Evolutionary conservation across 176 grass and related monocot species (phyloP).

Genomic region (Themeda triandra): DNA sequence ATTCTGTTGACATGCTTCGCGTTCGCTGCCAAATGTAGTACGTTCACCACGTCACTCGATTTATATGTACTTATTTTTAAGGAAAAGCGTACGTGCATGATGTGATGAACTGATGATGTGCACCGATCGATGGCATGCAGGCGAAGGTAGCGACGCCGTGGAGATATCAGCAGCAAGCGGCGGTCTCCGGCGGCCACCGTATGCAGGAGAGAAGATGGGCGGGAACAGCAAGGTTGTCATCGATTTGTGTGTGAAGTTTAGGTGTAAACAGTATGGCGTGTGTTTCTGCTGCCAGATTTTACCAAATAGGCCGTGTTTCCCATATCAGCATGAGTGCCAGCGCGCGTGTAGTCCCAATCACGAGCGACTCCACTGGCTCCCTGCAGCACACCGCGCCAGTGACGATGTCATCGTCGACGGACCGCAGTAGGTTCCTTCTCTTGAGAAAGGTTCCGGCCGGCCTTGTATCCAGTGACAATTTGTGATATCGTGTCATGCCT

Average conservation of each 20-base stretch:
- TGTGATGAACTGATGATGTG: neutral
- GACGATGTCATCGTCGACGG: too few species aligned
- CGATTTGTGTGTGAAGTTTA: neutral
- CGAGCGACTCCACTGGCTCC: neutral
- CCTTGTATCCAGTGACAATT: too few species aligned
- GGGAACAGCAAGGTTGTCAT: neutral
- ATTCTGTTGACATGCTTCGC: too few species aligned
- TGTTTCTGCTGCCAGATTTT: neutral
- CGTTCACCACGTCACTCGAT: too few species aligned
- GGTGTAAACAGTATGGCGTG: neutral
- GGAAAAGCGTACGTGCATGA: too few species aligned
- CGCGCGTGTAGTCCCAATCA: neutral
- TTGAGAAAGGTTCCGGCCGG: too few species aligned
- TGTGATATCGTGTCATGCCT: too few species aligned
- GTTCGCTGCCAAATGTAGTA: neutral
- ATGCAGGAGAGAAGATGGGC: neutral
- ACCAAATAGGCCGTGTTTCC: neutral
- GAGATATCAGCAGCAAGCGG: neutral
- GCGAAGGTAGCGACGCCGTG: neutral
- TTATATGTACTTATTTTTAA: too few species aligned
- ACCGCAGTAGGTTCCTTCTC: too few species aligned
- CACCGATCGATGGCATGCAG: neutral
- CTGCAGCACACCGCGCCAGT: neutral
- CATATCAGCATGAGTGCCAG: neutral
- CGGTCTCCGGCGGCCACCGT: neutral